Base-by-base conservation (phyloP, 805 yeast genomes). In the Candida endomychidarum region DNA sequence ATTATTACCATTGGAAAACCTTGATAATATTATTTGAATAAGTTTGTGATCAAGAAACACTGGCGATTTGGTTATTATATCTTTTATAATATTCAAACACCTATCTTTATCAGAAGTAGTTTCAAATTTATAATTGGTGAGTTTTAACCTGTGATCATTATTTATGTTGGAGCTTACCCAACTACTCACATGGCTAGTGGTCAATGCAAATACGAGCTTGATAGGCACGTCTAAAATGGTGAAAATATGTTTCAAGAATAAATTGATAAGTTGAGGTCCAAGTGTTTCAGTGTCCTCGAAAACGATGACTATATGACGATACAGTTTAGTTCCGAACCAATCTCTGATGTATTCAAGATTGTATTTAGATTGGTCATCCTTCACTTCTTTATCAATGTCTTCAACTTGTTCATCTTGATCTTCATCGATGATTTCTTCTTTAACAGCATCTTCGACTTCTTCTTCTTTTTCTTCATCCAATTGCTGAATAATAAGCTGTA, bases 281-380 rank as follows among this genome's bases (percentile, higher is more conserved):
- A 67, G 52, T 5, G 69, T 56, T 41, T 63, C 64, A 19, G 67
- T 51, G 43, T 69, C 73, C 43, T 67, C 69, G n/a, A 68, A 37
- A 11, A 67, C 50, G 6, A 68, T 47, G 2, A 48, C 20, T 8
- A 48, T 10, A 2, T 26, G 8, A 4, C 19, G 18, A n/a, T 3
- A 10, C 5, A 4, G 25, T 11, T 39, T 39, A 15, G 11, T 10
- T 1, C 4, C 8, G 5, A 19, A 36, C 45, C 47, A 45, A 2
- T 38, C 38, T 19, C 30, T 28, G 9, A 45, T 8, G 4, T 37
- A 50, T 29, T 66, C 72, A 33, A 66, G 53, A 47, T 67, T 70
- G 48, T 67, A 67, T 37, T 57, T 55, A 18, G 59, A 53, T 34
- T 60, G 48, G 26, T 63, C 65, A 21, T 35, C 42, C 4, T 38